Evolutionary conservation across 2,329 filamentous ascomycete species (phyloP), one percentile per base, ranked within the genome.

Genomic region (Fusarium marasasianum): DNA sequence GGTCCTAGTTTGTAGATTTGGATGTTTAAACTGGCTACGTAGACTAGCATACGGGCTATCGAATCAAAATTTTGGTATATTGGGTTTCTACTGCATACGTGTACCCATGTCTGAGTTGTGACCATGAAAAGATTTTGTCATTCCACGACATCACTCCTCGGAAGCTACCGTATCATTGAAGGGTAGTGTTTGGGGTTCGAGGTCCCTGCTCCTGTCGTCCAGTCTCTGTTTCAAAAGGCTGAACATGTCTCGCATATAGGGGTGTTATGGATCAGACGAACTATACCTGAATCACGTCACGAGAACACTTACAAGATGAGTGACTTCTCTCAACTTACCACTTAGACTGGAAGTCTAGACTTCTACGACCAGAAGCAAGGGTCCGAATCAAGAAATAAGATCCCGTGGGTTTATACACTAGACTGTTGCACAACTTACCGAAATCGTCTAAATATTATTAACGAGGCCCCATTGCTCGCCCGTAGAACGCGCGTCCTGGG

Each of bases 401-500:
- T 40, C 43, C 43, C 50, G 44, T 33, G 29, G 40, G 33, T 43
- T 54, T 37, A 58, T 70, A 40, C n/a, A 70, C 58, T 64, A 63
- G 50, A 55, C 29, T 31, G 35, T 69, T 69, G 65, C 44, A 64
- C 45, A 63, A 51, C 59, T 72, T 67, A 47, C 66, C 64, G 66
- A 45, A 74, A 60, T 47, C 26, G 67, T 68, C 35, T 60, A 58
- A 60, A 59, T 24, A 56, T 75, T 33, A 59, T 65, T 47, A 63
- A 54, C 50, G 44, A 63, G 66, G 35, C 45, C 60, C 43, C 65
- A 40, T 61, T 63, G 60, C 63, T 62, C 59, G 41, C 66, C 59
- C 53, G 62, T 58, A 48, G 70, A 74, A 77, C 75, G 74, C 76
- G 76, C 76, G 76, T 76, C 75, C 72, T 8, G 51, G 51, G 38